Percentiles rank a stretch among this genome's conserved stretches.
phyloP scores from a whole-genome alignment of 805 yeast genomes.

The Saccharomyces mikatae region DNA sequence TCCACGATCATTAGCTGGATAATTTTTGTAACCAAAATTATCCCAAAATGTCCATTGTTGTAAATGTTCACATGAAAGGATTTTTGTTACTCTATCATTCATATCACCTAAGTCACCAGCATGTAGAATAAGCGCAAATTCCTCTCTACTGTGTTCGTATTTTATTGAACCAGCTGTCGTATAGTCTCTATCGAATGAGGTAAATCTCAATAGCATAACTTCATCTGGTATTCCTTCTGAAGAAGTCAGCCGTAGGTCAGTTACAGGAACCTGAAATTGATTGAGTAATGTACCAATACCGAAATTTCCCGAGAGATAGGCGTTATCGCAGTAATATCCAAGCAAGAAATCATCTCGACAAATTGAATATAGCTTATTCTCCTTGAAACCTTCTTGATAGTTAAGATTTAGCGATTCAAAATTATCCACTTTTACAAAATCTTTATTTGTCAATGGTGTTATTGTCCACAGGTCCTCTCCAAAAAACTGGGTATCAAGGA shows the following conservation, averaged over 20 bases:
- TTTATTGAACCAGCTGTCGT: neutral
- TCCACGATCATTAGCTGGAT: neutral
- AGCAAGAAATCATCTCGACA: conserved; percentile 16
- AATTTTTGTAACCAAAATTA: neutral
- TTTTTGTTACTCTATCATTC: neutral
- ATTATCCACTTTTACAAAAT: conserved; percentile 14
- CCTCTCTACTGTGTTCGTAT: neutral
- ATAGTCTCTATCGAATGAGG: conserved; percentile 13
- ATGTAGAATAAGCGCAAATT: neutral
- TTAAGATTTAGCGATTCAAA: conserved; percentile 19
- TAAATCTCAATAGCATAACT: conserved; percentile 11
- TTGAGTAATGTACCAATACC: conserved; percentile 23
- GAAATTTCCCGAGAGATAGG: conserved; percentile 13
- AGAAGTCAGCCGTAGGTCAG: conserved; percentile 11
- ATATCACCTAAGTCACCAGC: neutral
- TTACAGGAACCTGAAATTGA: conserved; percentile 22
- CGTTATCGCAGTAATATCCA: conserved; percentile 9
- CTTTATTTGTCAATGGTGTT: conserved; percentile 11
- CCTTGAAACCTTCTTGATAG: conserved; percentile 13
- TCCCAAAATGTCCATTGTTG: neutral
- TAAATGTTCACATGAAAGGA: neutral
- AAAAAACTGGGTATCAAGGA: conserved; percentile 16
- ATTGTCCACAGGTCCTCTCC: conserved; percentile 13
- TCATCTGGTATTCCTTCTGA: conserved; percentile 1
- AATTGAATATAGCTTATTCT: conserved; percentile 12